These are phyloP conservation scores for Boletus coccyginus DNA, from an alignment of 768 basidiomycete genomes.

Conservation along the genomic window DNA sequence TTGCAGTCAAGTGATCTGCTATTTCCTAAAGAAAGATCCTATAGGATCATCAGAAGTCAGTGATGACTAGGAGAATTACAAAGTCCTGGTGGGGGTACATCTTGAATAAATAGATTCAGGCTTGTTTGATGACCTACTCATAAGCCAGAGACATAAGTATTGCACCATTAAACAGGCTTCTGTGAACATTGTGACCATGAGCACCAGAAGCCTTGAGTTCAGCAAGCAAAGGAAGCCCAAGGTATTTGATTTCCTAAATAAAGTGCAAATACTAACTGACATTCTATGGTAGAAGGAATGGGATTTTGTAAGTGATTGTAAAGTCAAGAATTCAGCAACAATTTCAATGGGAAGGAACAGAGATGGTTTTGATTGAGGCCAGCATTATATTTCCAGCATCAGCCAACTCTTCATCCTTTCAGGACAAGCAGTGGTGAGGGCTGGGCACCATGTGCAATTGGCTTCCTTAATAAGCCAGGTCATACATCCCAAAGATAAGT, in stretches of 20 bases:
- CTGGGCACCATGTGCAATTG: background rate
- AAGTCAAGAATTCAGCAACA: background rate
- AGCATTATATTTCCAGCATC: background rate
- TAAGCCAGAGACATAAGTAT: background rate
- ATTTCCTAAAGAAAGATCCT: no score
- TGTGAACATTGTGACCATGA: background rate
- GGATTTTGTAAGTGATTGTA: background rate
- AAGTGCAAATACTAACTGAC: background rate
- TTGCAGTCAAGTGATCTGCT: no score
- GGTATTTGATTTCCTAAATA: background rate
- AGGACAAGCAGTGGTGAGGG: background rate
- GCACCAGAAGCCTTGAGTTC: background rate
- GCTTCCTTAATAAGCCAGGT: background rate
- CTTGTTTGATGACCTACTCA: background rate
- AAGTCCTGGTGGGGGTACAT: background rate
- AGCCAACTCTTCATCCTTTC: background rate
- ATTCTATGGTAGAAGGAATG: background rate
- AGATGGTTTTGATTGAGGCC: background rate
- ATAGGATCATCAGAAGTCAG: background rate
- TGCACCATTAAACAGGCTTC: background rate
- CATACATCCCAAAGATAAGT: background rate
- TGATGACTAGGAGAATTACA: background rate
- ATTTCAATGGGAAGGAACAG: background rate
- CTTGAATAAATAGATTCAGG: background rate
- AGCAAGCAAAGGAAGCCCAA: background rate